These are phyloP conservation scores for Ilex asprella DNA, from an alignment of 257 asterid genomes.

Conservation along the genomic window DNA sequence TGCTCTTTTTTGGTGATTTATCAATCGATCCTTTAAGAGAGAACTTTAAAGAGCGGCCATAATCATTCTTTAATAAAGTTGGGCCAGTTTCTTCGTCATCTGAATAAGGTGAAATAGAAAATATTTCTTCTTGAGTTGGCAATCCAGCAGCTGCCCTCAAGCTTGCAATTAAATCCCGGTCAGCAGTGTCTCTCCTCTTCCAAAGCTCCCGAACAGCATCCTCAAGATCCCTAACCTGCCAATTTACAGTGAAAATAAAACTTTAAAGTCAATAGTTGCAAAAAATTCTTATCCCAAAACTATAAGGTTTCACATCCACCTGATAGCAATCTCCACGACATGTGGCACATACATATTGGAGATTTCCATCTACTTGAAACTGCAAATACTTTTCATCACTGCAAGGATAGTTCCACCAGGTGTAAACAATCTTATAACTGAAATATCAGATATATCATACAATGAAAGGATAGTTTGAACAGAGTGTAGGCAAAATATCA, in stretches of 20 bases:
- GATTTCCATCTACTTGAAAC: conserved; percentile 88
- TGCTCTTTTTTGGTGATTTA: conserved; percentile 67
- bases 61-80: conserved; percentile 41
- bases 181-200: conserved; percentile 90
- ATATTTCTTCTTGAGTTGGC: conserved; percentile 91
- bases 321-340: conserved; percentile 91
- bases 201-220: conserved; percentile 97
- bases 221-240: conserved; percentile 67
- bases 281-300: conserved; percentile 7
- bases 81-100: conserved; percentile 85
- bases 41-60: conserved; percentile 66
- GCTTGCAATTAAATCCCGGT: conserved; percentile 69
- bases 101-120: conserved; percentile 73
- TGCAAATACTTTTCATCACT: conserved; percentile 87
- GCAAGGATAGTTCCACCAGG: conserved; percentile 20
- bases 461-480: background rate
- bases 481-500: no score
- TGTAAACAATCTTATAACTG: background rate
- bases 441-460: background rate
- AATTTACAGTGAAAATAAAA: conserved; percentile 6
- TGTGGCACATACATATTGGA: conserved; percentile 79
- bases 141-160: conserved; percentile 92
- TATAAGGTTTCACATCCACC: conserved; percentile 35
- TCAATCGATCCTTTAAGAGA: conserved; percentile 77
- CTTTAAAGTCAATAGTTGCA: conserved; percentile 8